Evolutionary conservation across 148 eudicot genomes (phyloP).

Genomic region (Silene uniflora): DNA sequence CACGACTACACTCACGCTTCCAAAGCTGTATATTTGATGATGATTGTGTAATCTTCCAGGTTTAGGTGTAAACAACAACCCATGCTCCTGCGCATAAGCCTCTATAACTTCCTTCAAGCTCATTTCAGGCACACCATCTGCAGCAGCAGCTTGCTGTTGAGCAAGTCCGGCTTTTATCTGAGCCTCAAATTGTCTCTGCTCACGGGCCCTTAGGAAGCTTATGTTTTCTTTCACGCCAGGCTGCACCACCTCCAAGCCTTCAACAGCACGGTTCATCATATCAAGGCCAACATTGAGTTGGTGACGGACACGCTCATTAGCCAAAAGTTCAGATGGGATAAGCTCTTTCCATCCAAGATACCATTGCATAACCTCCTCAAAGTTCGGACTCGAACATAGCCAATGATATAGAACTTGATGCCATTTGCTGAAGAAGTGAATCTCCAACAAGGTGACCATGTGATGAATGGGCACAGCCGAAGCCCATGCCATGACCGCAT

Average conservation of each 20-base stretch:
- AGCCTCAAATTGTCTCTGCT: constrained; percentile 34
- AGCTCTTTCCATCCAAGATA: constrained; percentile 31
- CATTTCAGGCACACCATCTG: constrained; percentile 22
- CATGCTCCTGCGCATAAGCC: too few relatives aligned
- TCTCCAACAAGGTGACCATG: constrained; percentile 66
- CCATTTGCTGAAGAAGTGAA: constrained; percentile 82
- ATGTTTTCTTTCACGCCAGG: constrained; percentile 36
- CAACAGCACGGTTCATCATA: constrained; percentile 33
- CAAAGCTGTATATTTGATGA: too few relatives aligned
- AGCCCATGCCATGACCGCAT: constrained; percentile 73
- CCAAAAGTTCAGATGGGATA: constrained; percentile 28
- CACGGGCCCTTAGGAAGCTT: constrained; percentile 27
- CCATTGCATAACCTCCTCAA: constrained; percentile 58
- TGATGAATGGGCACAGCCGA: constrained; percentile 63
- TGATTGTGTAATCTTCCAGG: too few relatives aligned
- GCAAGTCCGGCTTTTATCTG: constrained; percentile 24
- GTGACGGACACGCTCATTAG: constrained; percentile 29
- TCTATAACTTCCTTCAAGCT: too few relatives aligned
- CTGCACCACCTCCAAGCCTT: constrained; percentile 30
- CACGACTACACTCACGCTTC: too few relatives aligned
- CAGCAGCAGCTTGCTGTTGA: constrained; percentile 18
- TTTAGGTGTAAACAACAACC: too few relatives aligned
- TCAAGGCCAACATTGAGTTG: constrained; percentile 28
- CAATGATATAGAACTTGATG: constrained; percentile 69
- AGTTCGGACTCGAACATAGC: constrained; percentile 66